Percentiles rank a stretch among this genome's conserved stretches.
phyloP scores from a whole-genome alignment of 192 early-diverging fungal genomes.

The Obelidium mucronatum region DNA sequence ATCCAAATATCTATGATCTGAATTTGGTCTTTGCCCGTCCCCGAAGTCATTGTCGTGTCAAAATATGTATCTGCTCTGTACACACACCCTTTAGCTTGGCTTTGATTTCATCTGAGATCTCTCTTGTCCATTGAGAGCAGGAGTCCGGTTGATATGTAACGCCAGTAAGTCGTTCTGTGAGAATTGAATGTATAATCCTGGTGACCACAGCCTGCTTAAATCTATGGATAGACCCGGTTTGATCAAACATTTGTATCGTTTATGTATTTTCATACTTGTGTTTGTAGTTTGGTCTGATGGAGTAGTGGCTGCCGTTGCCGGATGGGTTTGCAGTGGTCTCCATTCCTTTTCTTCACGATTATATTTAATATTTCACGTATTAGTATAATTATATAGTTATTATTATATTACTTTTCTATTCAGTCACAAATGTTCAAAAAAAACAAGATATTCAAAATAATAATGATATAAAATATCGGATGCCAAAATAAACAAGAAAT shows the following conservation, averaged over 20 bases:
- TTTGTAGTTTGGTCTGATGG: constrained; percentile 65
- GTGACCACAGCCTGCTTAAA: constrained; percentile 59
- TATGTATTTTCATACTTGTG: constrained; percentile 54
- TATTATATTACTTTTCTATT: no score
- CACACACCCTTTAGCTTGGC: constrained; percentile 60
- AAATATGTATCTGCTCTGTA: background rate
- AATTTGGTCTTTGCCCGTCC: no score
- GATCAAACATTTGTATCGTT: background rate
- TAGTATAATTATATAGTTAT: no score
- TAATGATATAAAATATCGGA: no score
- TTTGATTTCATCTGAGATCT: constrained; percentile 69
- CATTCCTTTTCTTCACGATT: no score
- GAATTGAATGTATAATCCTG: constrained; percentile 55
- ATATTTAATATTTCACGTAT: no score
- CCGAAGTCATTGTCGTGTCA: no score
- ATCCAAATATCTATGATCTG: no score
- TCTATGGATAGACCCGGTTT: constrained; percentile 29
- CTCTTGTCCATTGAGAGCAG: constrained; percentile 60
- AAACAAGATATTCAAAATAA: no score
- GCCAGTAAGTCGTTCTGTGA: constrained; percentile 53
- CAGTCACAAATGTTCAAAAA: no score
- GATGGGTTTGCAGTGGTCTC: no score
- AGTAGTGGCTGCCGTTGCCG: constrained; percentile 37
- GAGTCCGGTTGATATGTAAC: constrained; percentile 55
- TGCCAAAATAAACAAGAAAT: no score